phyloP scores from a whole-genome alignment of 306 rosid species.

The Phaseolus lunatus region DNA sequence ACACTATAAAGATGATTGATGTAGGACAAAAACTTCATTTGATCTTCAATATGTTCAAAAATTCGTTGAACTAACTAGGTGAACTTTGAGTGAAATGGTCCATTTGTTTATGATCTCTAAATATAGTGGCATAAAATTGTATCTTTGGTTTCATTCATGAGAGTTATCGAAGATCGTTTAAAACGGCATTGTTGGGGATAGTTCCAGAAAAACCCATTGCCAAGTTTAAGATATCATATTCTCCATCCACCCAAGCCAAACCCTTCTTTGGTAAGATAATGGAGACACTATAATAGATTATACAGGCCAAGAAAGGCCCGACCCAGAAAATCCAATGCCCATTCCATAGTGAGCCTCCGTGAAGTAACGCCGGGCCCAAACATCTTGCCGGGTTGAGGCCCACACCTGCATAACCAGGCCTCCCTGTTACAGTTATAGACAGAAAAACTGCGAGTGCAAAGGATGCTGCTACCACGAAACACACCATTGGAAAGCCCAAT shows the following conservation, averaged over 20 bases:
- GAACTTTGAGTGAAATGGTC: no score
- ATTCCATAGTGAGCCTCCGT: neutral
- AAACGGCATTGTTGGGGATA: neutral
- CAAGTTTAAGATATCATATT: neutral
- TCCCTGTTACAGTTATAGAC: neutral
- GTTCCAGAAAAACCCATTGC: neutral
- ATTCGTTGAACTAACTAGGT: no score
- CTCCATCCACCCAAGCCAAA: neutral
- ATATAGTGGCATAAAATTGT: neutral
- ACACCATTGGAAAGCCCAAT: neutral
- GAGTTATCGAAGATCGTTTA: neutral
- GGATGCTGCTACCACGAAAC: neutral
- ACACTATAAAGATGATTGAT: no score
- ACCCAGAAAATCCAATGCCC: neutral
- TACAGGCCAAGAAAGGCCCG: neutral
- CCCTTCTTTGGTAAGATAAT: neutral
- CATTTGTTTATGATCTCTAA: neutral
- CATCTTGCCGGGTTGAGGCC: neutral
- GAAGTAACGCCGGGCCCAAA: neutral
- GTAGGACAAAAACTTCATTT: no score
- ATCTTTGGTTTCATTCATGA: neutral
- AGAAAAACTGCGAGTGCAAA: neutral
- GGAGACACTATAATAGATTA: neutral
- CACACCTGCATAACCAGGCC: neutral
- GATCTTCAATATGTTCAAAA: no score